phyloP scores from a whole-genome alignment of 257 asterid species.

The Fraxinus anomala region DNA sequence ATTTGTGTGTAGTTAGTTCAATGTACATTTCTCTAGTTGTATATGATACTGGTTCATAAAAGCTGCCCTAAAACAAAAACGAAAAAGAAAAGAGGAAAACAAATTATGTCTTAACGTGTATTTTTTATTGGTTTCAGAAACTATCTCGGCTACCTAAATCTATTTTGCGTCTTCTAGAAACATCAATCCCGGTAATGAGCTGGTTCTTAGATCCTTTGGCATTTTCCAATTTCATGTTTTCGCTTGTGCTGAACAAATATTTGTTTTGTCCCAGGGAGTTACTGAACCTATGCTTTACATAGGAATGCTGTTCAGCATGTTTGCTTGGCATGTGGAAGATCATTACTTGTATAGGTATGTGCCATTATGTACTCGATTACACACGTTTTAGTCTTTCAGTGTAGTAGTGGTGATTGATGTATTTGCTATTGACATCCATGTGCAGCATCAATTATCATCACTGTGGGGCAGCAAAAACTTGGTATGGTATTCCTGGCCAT shows the following conservation, averaged over 20 bases:
- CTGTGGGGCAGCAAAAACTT: slow-evolving; percentile 97
- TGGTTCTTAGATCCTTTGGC: slow-evolving; percentile 9
- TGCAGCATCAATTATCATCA: slow-evolving; percentile 93
- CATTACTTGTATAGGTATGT: slow-evolving; percentile 89
- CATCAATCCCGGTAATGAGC: slow-evolving; percentile 72
- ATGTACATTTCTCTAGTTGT: not conserved
- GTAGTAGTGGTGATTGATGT: not conserved
- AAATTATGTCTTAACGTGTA: not conserved
- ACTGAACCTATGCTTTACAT: slow-evolving; percentile 99
- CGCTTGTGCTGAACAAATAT: slow-evolving; percentile 21
- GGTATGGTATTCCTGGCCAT: slow-evolving; percentile 98
- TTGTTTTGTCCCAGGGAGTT: slow-evolving; percentile 72
- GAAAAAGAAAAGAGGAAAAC: not conserved
- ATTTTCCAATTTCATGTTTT: not conserved
- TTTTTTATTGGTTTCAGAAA: slow-evolving; percentile 54
- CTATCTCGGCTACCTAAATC: slow-evolving; percentile 87
- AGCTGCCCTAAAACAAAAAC: not conserved
- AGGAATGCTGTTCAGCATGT: slow-evolving; percentile 97
- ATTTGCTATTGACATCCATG: slow-evolving; percentile 18
- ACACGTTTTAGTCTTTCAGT: not conserved
- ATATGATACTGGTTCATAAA: not conserved
- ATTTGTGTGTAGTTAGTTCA: not conserved
- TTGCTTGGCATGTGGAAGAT: slow-evolving; percentile 99
- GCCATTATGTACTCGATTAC: slow-evolving; percentile 2
- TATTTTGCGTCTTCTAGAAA: slow-evolving; percentile 83